These are phyloP conservation scores for Echites panduratus DNA, from an alignment of 257 asterid species.

Conservation along the genomic window DNA sequence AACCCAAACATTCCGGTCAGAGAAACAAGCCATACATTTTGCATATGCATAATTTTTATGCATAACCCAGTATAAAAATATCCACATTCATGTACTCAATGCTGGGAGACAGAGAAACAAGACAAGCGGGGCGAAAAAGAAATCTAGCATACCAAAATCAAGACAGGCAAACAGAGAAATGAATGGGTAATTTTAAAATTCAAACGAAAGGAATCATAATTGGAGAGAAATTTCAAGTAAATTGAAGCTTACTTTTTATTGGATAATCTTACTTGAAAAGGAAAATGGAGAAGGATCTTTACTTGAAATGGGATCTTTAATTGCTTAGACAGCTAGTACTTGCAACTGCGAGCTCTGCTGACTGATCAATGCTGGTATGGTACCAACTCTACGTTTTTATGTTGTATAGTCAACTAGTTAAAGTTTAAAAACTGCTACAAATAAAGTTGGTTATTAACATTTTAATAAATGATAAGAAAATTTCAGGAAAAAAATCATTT, in stretches of 20 bases:
- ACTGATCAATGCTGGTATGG: too few species aligned
- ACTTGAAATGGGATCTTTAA: background rate
- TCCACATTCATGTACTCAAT: background rate
- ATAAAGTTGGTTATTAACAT: too few species aligned
- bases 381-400: too few species aligned
- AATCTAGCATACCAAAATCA: slow-evolving; percentile 16
- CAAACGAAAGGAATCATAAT: background rate
- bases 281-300: background rate
- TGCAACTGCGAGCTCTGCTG: background rate
- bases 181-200: slow-evolving; percentile 6
- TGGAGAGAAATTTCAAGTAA: slow-evolving; percentile 5
- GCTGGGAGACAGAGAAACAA: slow-evolving; percentile 15
- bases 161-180: slow-evolving; percentile 32
- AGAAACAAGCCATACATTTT: background rate
- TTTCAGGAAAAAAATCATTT: too few species aligned
- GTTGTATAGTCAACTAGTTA: too few species aligned
- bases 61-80: background rate
- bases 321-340: background rate
- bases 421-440: too few species aligned
- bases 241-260: too few species aligned
- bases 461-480: too few species aligned
- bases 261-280: background rate
- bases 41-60: slow-evolving; percentile 1
- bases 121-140: slow-evolving; percentile 11
- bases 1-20: slow-evolving; percentile 25